Base-by-base conservation (phyloP, 768 basidiomycete species). In the Mycena rosella region DNA sequence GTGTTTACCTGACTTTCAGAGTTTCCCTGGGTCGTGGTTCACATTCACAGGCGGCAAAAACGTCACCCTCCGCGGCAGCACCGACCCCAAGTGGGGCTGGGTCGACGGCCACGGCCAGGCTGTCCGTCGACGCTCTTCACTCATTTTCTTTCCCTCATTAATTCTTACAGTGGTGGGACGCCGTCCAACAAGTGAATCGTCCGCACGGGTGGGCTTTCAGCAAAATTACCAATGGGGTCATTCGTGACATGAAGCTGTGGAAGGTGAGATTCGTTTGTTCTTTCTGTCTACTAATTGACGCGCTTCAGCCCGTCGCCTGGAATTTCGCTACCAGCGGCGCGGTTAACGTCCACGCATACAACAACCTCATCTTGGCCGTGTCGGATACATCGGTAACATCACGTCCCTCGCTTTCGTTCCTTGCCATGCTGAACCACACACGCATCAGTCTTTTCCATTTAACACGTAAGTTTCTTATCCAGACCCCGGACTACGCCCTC, bases 41-140 rank as follows among this genome's bases (percentile, higher is more conserved):
- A 72, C 84, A 1, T 88, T 89, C 67, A 77, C 76, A 3, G 87
- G 85, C 15, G 88, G 89, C 5, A 83, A 74, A 44, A 89, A 89
- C 60, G 86, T 90, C 48, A 89, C 88, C 13, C 74, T 91, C 9
- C 79, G 86, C 29, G 88, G 90, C 0, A 84, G 85, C 24, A 77
- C 74, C 14, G 85, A 90, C 66, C 84, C 87, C 0, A 65, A 86
- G 4, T 87, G 87, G 86, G 89, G 89, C n/a, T 90, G 88, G 88
- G 83, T 91, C 0, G 85, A 89, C 69, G 86, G 80, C 2, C 85
- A 90, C 56, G 89, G 89, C 1, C 87, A 89, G 77, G 81, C 81
- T 34, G 86, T 85, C 62, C 55, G 78, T 74, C 34, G 15, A 20
- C 32, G 5, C 7, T 13, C 22, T 36, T 29, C 38, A 40, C 14